Base-by-base conservation (phyloP, 306 rosid genomes). In the Cucurbita argyrosperma region DNA sequence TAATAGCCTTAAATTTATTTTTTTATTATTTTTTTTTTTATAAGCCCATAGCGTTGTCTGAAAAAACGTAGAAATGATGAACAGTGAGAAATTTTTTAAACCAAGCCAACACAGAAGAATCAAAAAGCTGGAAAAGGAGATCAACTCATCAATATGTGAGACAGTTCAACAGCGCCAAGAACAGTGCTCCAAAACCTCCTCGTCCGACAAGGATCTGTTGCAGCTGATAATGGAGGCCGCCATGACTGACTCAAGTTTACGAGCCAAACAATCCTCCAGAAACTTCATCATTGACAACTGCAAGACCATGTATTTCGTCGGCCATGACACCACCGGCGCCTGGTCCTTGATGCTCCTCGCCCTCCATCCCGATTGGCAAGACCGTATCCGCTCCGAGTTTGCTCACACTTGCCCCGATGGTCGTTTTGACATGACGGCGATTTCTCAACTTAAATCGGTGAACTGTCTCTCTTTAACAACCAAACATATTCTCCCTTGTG, bases 321-420 rank as follows among this genome's bases (percentile, higher is more conserved):
- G 99, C 11, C 96, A 94, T 73, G 99, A 94, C 79, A 76, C 97
- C 72, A 91, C 95, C 14, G 89, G 91, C 58, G 86, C 95, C 23
- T 94, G 99, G 99, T 79, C 88, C 67, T 71, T 94, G 82, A 85
- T 94, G 97, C 84, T 94, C 43, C 97, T 94, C 10, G 96, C 96
- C 59, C 60, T 83, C 8, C 88, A 91, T 72, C 96, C 96, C 0
- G 80, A 89, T 26, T 94, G 96, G 99, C 99, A 94, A 77, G 72
- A 78, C 52, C 88, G 86, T 23, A 81, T 94, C 0, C 74, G 96
- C 68, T 39, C 76, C 0, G 97, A 94, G 85, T 76, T 94, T 0
- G 80, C 82, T 74, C 83, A 91, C 62, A 80, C 82, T 71, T 89
- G 90, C 83, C 92, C 90, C 0, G 75, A 80, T 30, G 90, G 90